Base-by-base conservation (phyloP, 257 asterid species). In the Osmanthus fragrans region DNA sequence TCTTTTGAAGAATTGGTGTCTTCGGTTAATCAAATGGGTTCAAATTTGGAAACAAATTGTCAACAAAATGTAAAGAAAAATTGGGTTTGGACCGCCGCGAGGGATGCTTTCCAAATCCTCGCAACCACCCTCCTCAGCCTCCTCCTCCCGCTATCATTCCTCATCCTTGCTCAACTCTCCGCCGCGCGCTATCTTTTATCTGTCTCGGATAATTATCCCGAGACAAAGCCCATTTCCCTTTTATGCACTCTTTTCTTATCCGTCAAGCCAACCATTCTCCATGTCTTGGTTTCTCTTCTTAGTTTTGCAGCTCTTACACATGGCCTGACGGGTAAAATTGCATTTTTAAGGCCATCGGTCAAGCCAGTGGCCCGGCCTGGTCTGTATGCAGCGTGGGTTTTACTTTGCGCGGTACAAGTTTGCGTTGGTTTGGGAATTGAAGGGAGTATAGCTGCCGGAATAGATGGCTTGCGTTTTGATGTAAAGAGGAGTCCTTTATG, bases 111-210 rank as follows among this genome's bases (percentile, higher is more conserved):
- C 67, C 92, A 79, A 29, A 82, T 89, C 29, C 70, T 89, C 29
- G 84, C 96, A 16, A 79, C 81, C 58, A 77, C 87, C 72, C 88
- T 93, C 54, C 95, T 92, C 76, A 83, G 91, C 75, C 97, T 93
- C 78, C 93, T 91, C 80, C 92, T 91, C 76, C 98, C 97, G 47
- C 91, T 93, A 71, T 90, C 98, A 0, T 91, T 90, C 79, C 96
- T 93, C 84, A 86, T 91, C 85, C 90, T 90, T 67, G 84, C 93
- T 69, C 87, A 95, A 56, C 82, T 91, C 72, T 82, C 97, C 77
- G 79, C 86, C 29, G 90, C 91, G 1, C 84, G 80, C 32, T 86
- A 85, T 86, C 87, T 87, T 74, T 73, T 87, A 67, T 42, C 91
- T 29, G 79, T 84, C 68, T 64, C 84, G 13, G 85, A 81, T 1